A percentile compares a stretch with the other conserved stretches of the same genome.
phyloP scores from a whole-genome alignment of 345 rosid genomes.

The Crucihimalaya himalaica region DNA sequence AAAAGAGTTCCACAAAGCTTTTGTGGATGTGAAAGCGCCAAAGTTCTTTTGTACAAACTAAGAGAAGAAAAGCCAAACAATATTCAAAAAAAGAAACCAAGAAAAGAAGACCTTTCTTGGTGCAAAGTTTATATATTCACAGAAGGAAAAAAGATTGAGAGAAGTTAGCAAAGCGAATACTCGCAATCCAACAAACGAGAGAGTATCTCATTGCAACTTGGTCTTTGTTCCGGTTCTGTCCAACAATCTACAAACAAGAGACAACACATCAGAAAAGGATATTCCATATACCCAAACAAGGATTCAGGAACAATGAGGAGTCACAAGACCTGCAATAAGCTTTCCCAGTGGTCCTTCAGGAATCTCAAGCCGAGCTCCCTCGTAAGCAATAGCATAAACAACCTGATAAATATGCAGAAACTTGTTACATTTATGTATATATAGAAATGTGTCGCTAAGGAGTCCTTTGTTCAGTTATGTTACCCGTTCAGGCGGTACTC shows the following conservation, averaged over 20 bases:
- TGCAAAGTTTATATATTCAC: conserved; percentile 46
- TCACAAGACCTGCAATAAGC: conserved; percentile 73
- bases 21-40: conserved; percentile 32
- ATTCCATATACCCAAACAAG: not conserved
- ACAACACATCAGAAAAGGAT: not conserved
- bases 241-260: conserved; percentile 72
- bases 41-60: conserved; percentile 33
- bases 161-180: conserved; percentile 59
- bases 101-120: conserved; percentile 18
- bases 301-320: not conserved
- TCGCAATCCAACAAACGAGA: conserved; percentile 89
- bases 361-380: conserved; percentile 84
- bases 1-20: conserved; percentile 30
- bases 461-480: conserved; percentile 19
- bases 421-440: conserved; percentile 1
- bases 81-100: not conserved
- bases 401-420: conserved; percentile 52
- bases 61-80: conserved; percentile 29
- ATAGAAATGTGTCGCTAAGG: not conserved
- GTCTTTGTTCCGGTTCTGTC: conserved; percentile 83
- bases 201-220: conserved; percentile 80
- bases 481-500: conserved; percentile 91
- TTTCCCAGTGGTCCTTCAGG: conserved; percentile 87
- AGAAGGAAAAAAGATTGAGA: conserved; percentile 20
- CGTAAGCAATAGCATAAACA: conserved; percentile 84